Conservation (phyloP, 2,329 filamentous ascomycete species). For the Cordyceps cateniannulata region DNA sequence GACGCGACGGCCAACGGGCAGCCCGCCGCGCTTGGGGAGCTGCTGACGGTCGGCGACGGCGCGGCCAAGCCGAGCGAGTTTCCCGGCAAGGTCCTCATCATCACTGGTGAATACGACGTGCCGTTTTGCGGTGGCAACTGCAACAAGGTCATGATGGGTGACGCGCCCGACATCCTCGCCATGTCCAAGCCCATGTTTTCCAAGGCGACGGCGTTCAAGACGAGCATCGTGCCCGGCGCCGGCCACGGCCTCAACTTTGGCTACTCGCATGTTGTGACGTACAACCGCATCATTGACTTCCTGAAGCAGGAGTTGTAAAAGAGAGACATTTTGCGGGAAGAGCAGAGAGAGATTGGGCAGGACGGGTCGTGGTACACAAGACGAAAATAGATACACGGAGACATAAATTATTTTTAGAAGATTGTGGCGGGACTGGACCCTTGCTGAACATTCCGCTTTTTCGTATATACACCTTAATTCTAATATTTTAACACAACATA, state of each 20-base stretch:
- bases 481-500: background rate
- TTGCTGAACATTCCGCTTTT: background rate
- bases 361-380: background rate
- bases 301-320: conserved; percentile 19
- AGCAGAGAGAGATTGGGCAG: background rate
- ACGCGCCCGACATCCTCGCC: conserved; percentile 36
- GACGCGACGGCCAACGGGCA: conserved; percentile 42
- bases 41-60: conserved; percentile 46
- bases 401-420: background rate
- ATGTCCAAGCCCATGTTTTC: conserved; percentile 35
- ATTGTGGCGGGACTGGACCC: background rate
- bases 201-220: conserved; percentile 41
- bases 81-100: conserved; percentile 49
- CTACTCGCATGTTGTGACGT: conserved; percentile 28
- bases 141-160: conserved; percentile 31
- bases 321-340: background rate
- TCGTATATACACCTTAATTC: conserved; percentile 9
- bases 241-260: conserved; percentile 46
- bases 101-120: conserved; percentile 45
- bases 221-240: conserved; percentile 46
- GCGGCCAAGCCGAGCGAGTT: conserved; percentile 32
- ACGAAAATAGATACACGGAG: background rate
- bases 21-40: conserved; percentile 51
- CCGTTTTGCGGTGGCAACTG: conserved; percentile 60
- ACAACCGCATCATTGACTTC: conserved; percentile 32